These are phyloP conservation scores for Sporisorium sorghi DNA, from an alignment of 1,284 basidiomycete genomes.

Conservation along the genomic window DNA sequence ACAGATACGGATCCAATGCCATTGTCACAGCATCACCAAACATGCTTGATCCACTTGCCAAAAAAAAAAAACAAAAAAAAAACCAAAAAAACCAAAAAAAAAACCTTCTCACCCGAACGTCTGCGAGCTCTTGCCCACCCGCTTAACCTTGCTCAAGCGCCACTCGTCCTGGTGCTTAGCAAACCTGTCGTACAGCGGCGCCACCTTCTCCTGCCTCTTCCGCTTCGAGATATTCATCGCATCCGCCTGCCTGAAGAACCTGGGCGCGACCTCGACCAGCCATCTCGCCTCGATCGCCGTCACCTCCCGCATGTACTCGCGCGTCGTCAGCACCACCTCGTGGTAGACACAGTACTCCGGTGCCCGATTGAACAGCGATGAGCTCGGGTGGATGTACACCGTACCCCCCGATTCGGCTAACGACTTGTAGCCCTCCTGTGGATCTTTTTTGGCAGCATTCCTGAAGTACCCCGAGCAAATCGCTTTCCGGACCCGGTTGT, in stretches of 20 bases:
- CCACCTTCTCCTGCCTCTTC: slow-evolving; percentile 96
- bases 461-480: slow-evolving; percentile 84
- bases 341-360: slow-evolving; percentile 81
- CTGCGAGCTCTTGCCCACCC: slow-evolving; percentile 50
- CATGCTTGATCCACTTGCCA: too few relatives aligned
- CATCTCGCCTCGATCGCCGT: slow-evolving; percentile 98
- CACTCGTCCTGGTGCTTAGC: slow-evolving; percentile 60
- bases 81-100: too few relatives aligned
- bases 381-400: slow-evolving; percentile 96
- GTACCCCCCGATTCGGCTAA: slow-evolving; percentile 86
- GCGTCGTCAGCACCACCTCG: slow-evolving; percentile 79
- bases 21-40: too few relatives aligned
- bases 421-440: slow-evolving; percentile 82
- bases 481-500: slow-evolving; percentile 90
- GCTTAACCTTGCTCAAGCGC: slow-evolving; percentile 49
- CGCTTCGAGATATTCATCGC: slow-evolving; percentile 95
- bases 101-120: slow-evolving; percentile 48
- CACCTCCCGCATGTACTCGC: slow-evolving; percentile 92
- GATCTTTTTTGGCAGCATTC: slow-evolving; percentile 77
- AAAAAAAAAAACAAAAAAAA: too few relatives aligned
- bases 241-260: slow-evolving; percentile 97
- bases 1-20: too few relatives aligned
- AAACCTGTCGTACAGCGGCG: slow-evolving; percentile 77
- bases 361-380: slow-evolving; percentile 94
- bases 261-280: slow-evolving; percentile 96